These are phyloP conservation scores for Leccinum obscurum DNA, from an alignment of 768 basidiomycete genomes.

Conservation along the genomic window DNA sequence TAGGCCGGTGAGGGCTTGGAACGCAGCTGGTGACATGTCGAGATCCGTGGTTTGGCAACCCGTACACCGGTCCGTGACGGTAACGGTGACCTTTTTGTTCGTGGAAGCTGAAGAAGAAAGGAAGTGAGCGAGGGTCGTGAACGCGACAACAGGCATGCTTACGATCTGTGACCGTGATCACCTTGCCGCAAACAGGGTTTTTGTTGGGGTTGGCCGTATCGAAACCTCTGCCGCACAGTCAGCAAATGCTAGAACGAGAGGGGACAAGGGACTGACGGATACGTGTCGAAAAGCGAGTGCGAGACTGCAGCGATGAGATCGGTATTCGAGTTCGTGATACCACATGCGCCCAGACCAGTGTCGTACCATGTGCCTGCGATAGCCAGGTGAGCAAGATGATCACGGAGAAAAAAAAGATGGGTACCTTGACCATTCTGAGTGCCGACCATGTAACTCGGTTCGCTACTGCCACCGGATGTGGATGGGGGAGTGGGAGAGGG, in stretches of 20 bases:
- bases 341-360: constrained; percentile 44
- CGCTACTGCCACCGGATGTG: constrained; percentile 11
- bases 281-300: constrained; percentile 32
- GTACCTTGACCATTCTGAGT: constrained; percentile 51
- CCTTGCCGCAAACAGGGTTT: constrained; percentile 69
- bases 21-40: constrained; percentile 65
- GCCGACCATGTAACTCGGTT: constrained; percentile 46
- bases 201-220: constrained; percentile 62
- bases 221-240: constrained; percentile 45
- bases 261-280: constrained; percentile 29
- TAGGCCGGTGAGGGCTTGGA: constrained; percentile 44
- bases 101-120: constrained; percentile 38
- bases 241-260: neutral
- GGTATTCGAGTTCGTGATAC: constrained; percentile 30
- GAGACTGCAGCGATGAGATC: constrained; percentile 41
- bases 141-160: constrained; percentile 21
- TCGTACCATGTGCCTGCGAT: constrained; percentile 35
- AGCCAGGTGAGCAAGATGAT: neutral
- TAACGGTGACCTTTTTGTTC: constrained; percentile 41
- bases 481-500: constrained; percentile 5
- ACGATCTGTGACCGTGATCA: constrained; percentile 47
- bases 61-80: constrained; percentile 61
- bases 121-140: constrained; percentile 7
- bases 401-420: neutral
- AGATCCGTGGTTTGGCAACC: constrained; percentile 54